Evolutionary conservation across 179 eudicot genomes (phyloP).

Genomic region (Drosera spatulata): DNA sequence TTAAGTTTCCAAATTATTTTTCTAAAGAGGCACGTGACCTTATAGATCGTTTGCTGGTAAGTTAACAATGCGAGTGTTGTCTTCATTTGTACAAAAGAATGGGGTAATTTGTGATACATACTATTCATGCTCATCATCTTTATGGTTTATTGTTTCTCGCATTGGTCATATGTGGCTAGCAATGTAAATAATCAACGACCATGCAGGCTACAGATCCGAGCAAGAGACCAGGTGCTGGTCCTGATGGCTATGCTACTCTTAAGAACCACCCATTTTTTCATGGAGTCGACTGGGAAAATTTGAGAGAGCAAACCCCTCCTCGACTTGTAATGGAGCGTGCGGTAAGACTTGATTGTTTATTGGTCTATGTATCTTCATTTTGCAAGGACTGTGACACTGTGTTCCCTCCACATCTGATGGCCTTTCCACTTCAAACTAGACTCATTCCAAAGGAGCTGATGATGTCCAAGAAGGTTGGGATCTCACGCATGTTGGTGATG

Average conservation of each 20-base stretch:
- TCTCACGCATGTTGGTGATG: conserved; percentile 64
- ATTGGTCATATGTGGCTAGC: too few species aligned
- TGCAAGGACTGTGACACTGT: not conserved
- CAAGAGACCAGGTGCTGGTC: conserved; percentile 89
- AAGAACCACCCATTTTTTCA: conserved; percentile 67
- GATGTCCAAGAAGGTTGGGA: conserved; percentile 30
- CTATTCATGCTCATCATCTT: not conserved
- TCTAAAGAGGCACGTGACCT: conserved; percentile 79
- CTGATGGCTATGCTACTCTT: conserved; percentile 61
- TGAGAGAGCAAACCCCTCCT: conserved; percentile 63
- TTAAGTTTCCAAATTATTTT: conserved; percentile 76
- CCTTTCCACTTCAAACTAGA: conserved; percentile 24
- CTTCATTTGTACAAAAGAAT: too few species aligned
- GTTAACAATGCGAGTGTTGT: too few species aligned
- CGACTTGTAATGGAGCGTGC: conserved; percentile 39
- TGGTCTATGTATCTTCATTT: conserved; percentile 1
- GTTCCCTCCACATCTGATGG: not conserved
- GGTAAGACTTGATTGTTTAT: conserved; percentile 20
- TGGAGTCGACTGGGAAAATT: conserved; percentile 64
- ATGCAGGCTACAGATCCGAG: conserved; percentile 71
- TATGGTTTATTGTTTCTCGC: too few species aligned
- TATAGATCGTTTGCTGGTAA: conserved; percentile 10
- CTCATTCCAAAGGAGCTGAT: conserved; percentile 26
- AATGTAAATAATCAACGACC: conserved; percentile 1
- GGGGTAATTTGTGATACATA: too few species aligned